Base-by-base conservation (phyloP, 2,329 filamentous ascomycete genomes). In the Helicocarpus griseus region DNA sequence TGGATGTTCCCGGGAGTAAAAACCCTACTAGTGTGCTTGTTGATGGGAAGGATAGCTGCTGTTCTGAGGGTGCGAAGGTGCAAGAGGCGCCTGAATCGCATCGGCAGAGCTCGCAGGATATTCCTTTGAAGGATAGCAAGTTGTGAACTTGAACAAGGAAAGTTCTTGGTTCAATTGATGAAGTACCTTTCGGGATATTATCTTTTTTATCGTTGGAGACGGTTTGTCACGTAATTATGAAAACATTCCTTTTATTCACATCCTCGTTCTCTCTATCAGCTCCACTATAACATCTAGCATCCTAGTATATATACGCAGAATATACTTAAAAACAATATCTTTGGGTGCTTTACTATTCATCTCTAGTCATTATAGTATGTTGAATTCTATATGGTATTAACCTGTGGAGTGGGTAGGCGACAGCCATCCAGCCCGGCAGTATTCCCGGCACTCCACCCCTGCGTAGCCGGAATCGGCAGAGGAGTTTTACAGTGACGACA, bases 1-100 rank as follows among this genome's bases (percentile, higher is more conserved):
- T 77, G 50, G 74, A 77, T 62, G 73, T 78, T 19, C 73, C 74
- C 5, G 61, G 57, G 7, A 50, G 47, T 17, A 62, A 57, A 50
- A 62, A 60, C 44, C 52, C 53, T 24, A 52, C 58, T 8, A 64
- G 61, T 17, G 54, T 63, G 11, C 50, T 60, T 26, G 58, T 57
- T 24, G 56, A 39, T 29, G 53, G 33, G 19, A 39, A 50, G 4
- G 47, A 21, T 17, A 28, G 24, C 11, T 48, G 45, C 38, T 49
- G 46, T 38, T 38, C 28, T n/a, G 36, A 13, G 13, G 24, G 26
- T 7, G 29, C 26, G 28, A 47, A 29, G 8, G 49, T 47, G 31
- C 48, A 50, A 11, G 28, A 22, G 21, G 38, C 48, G 13, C 38
- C 48, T 21, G 48, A 50, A 44, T 31, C 48, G 8, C 48, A 50